A percentile compares a stretch with the other conserved stretches of the same genome.
Evolutionary conservation across 192 early-diverging fungal species (phyloP).

Genomic region (Coemansia sp.): DNA sequence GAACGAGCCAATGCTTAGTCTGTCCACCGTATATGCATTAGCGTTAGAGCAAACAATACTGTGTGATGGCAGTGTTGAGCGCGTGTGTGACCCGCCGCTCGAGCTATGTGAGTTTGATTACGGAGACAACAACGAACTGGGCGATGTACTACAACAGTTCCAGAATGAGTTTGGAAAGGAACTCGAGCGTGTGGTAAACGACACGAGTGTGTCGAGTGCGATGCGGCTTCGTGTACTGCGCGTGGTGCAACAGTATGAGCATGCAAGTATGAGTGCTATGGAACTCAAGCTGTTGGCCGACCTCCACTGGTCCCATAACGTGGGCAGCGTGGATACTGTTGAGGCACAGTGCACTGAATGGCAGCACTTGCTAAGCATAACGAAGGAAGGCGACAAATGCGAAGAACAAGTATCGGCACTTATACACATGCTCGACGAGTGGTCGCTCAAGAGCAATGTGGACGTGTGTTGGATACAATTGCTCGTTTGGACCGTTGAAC

Average conservation of each 20-base stretch:
- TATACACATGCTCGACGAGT: neutral
- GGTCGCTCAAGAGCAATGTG: neutral
- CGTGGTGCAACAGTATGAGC: neutral
- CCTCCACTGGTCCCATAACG: conserved; percentile 18
- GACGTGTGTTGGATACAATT: conserved; percentile 13
- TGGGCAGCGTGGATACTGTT: neutral
- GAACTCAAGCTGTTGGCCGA: conserved; percentile 26
- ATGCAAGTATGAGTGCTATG: neutral
- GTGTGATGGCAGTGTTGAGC: neutral
- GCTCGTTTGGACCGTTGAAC: conserved; percentile 18
- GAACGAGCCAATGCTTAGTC: neutral
- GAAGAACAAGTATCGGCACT: neutral
- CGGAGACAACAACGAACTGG: conserved; percentile 22
- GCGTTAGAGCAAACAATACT: neutral
- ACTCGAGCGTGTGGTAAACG: conserved; percentile 3
- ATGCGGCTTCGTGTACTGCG: conserved; percentile 1
- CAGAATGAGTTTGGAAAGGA: conserved; percentile 7
- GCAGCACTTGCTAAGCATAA: conserved; percentile 1
- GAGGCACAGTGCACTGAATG: neutral
- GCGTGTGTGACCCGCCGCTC: conserved; percentile 18
- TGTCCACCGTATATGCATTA: conserved; percentile 15
- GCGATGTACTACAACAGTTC: conserved; percentile 10
- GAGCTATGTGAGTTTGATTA: conserved; percentile 28
- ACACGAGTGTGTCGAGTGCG: neutral
- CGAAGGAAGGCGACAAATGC: neutral